phyloP scores from a whole-genome alignment of 768 basidiomycete species.

The Termitomyces sp. region DNA sequence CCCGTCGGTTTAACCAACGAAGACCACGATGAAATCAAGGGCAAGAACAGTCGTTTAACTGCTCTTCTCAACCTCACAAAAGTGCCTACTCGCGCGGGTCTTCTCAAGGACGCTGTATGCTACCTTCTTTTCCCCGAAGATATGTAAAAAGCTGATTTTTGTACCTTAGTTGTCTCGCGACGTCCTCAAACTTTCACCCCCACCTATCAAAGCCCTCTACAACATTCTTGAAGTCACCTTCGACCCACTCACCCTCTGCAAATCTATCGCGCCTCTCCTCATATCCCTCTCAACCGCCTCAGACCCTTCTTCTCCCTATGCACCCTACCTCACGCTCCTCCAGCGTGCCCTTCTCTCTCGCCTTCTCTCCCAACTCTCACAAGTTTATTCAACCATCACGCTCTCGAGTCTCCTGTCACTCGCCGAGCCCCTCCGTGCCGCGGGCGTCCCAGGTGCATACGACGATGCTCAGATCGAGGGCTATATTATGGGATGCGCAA shows the following conservation, averaged over 20 bases:
- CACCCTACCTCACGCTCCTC: constrained; percentile 84
- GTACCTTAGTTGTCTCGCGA: constrained; percentile 65
- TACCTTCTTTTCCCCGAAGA: not conserved
- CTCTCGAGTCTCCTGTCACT: constrained; percentile 74
- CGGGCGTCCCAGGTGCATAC: constrained; percentile 47
- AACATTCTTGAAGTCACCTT: constrained; percentile 88
- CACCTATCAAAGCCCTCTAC: constrained; percentile 73
- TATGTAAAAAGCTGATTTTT: constrained; percentile 3
- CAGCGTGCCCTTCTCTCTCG: constrained; percentile 89
- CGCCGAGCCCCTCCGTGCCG: constrained; percentile 66
- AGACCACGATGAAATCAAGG: constrained; percentile 43
- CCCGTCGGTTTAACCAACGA: constrained; percentile 65
- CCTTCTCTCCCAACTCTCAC: constrained; percentile 84
- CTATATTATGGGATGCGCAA: constrained; percentile 90
- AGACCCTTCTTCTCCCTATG: constrained; percentile 47
- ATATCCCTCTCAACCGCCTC: constrained; percentile 38
- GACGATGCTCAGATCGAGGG: constrained; percentile 81
- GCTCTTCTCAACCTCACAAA: constrained; percentile 79
- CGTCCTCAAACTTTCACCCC: constrained; percentile 75
- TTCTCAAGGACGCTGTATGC: constrained; percentile 84
- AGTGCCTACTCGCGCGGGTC: constrained; percentile 80
- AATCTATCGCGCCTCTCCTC: constrained; percentile 75
- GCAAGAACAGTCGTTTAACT: constrained; percentile 74
- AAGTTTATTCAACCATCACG: constrained; percentile 87
- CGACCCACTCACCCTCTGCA: constrained; percentile 84